Evolutionary conservation across 2,329 filamentous ascomycete species (phyloP), one percentile per base, ranked within the genome.

Genomic region (Cercospora brassicicola): DNA sequence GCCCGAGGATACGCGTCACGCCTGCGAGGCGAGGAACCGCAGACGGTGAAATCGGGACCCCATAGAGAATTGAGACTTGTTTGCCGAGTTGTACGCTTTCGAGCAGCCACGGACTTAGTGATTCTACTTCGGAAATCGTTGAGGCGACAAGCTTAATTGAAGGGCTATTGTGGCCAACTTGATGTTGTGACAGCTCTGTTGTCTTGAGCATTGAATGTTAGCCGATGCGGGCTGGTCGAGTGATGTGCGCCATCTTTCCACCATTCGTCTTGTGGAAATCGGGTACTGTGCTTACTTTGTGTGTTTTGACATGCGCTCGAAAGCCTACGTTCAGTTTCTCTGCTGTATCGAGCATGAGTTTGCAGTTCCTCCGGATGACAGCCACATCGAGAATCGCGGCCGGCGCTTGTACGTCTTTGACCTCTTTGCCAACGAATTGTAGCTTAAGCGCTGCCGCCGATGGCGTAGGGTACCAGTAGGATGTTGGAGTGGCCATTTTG

Each of bases 301-400:
- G 92, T 23, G 91, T 93, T 80, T 95, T 95, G 68, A 94, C 88
- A 77, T 95, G 92, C 1, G 90, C 89, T 67, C 92, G 84, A 82
- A 92, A 94, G 6, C 84, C 85, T 26, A 94, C 82, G 0, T 84
- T 82, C 13, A 94, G 79, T 60, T 81, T 80, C 48, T 84, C 77
- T 13, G 86, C 85, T 0, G 90, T 86, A 11, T 88, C 82, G 6
- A 93, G 85, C 90, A 95, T 94, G 39, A 87, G 83, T 68, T 83
- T 79, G 78, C 91, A 94, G 75, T 94, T 93, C 59, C 84, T 81
- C 64, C 86, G 82, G 26, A 92, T 81, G 51, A 90, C 88, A 3
- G 88, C 87, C 10, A 88, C 78, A 76, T 94, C 91, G 13, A 94
- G 80, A 48, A 94, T 83, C 2, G 86, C 87, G 1, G 90, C 86